Evolutionary conservation across 129 eudicot species (phyloP).

Genomic region (Deinandra increscens): DNA sequence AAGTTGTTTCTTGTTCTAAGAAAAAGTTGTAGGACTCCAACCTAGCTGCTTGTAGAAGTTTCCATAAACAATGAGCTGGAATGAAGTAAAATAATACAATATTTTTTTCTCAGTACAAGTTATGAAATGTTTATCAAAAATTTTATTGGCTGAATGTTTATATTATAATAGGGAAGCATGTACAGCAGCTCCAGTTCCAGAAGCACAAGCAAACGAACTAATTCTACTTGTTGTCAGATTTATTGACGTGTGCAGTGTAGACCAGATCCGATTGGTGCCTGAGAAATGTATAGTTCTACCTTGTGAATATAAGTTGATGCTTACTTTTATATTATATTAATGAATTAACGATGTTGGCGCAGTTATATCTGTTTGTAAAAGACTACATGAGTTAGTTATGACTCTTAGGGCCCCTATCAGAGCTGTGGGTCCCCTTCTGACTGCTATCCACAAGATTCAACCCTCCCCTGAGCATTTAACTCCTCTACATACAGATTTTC

Average conservation of each 20-base stretch:
- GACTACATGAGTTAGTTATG: conserved; percentile 69
- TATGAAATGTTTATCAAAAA: background rate
- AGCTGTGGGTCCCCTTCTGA: conserved; percentile 75
- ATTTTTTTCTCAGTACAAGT: background rate
- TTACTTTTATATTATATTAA: background rate
- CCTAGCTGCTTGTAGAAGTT: conserved; percentile 1
- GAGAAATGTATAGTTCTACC: conserved; percentile 61
- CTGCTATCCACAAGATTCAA: conserved; percentile 72
- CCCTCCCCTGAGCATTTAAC: conserved; percentile 72
- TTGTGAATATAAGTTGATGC: background rate
- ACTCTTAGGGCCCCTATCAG: conserved; percentile 66
- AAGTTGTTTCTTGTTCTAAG: conserved; percentile 18
- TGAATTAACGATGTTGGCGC: conserved; percentile 36
- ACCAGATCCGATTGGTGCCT: conserved; percentile 74
- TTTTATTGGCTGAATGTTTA: background rate
- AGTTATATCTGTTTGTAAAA: conserved; percentile 76
- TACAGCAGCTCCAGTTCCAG: conserved; percentile 53
- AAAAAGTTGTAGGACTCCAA: conserved; percentile 12
- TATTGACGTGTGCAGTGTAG: conserved; percentile 56
- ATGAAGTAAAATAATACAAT: background rate
- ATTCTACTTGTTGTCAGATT: conserved; percentile 62
- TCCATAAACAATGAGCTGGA: background rate
- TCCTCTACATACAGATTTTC: conserved; percentile 79
- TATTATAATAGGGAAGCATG: conserved; percentile 70
- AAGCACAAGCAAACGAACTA: conserved; percentile 55